phyloP scores from a whole-genome alignment of 257 asterid species.

The Plantago ovata region DNA sequence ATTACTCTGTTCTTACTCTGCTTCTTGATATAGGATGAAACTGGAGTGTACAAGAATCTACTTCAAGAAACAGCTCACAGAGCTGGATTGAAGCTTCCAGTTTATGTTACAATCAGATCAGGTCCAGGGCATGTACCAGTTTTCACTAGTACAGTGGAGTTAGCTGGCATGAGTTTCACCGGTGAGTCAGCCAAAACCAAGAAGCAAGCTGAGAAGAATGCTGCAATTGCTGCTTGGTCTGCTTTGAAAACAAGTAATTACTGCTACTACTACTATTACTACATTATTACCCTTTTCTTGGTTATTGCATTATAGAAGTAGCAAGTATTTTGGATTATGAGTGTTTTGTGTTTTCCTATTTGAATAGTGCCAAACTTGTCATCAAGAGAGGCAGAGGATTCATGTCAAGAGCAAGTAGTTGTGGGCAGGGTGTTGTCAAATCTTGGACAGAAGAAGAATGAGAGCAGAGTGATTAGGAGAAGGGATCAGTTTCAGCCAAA shows the following conservation, averaged over 20 bases:
- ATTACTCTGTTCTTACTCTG: not conserved
- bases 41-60: conserved; percentile 48
- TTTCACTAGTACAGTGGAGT: conserved; percentile 45
- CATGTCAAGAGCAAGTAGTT: conserved; percentile 11
- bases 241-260: conserved; percentile 33
- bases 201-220: conserved; percentile 55
- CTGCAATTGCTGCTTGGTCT: conserved; percentile 51
- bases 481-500: conserved; percentile 29
- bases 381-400: conserved; percentile 15
- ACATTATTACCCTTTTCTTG: not conserved
- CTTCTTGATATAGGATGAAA: conserved; percentile 35
- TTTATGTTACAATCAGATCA: conserved; percentile 40
- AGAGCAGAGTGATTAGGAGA: conserved; percentile 29
- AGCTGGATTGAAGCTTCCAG: conserved; percentile 41
- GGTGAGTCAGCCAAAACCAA: conserved; percentile 51
- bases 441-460: conserved; percentile 19
- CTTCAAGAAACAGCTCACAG: conserved; percentile 51
- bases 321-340: not conserved
- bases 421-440: conserved; percentile 16
- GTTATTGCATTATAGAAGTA: not conserved
- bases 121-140: conserved; percentile 48
- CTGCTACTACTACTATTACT: not conserved
- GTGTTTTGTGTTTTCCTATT: not conserved
- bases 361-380: conserved; percentile 32
- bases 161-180: conserved; percentile 39